Evolutionary conservation across 192 early-diverging fungal genomes (phyloP).

Genomic region (Thoreauomyces humboldtii): DNA sequence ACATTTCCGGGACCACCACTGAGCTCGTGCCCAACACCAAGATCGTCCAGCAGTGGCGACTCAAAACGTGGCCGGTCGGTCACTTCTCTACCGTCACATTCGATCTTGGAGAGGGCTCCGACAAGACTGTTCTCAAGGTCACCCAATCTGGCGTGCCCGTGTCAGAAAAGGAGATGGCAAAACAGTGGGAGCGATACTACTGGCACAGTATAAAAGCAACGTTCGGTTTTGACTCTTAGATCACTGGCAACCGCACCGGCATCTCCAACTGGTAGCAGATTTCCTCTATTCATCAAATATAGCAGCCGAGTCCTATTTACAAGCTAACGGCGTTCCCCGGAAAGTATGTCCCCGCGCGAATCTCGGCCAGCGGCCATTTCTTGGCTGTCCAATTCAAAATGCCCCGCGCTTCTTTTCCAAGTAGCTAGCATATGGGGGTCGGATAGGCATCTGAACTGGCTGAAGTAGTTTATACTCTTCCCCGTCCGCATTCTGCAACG

Average conservation of each 20-base stretch:
- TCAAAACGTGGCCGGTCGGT: conserved; percentile 79
- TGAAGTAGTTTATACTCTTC: conserved; percentile 55
- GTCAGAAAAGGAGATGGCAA: conserved; percentile 81
- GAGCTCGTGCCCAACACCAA: conserved; percentile 65
- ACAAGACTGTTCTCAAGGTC: conserved; percentile 66
- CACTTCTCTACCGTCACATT: conserved; percentile 84
- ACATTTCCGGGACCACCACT: conserved; percentile 75
- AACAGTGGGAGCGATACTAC: conserved; percentile 91
- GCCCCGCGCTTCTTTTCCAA: conserved; percentile 29
- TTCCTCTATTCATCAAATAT: too few species aligned
- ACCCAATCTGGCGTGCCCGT: conserved; percentile 83
- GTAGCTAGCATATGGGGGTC: conserved; percentile 78
- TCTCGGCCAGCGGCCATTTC: too few species aligned
- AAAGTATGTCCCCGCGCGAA: too few species aligned
- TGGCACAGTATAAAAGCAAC: conserved; percentile 88
- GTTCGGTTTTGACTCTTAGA: conserved; percentile 57
- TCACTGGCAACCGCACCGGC: neutral
- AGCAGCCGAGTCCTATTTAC: too few species aligned
- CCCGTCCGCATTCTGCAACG: conserved; percentile 14
- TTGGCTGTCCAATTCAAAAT: too few species aligned
- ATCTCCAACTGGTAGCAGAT: too few species aligned
- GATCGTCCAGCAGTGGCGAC: conserved; percentile 84
- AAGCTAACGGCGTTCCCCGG: too few species aligned
- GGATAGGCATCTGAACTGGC: conserved; percentile 83
- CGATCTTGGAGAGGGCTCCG: conserved; percentile 65